phyloP scores from a whole-genome alignment of 768 basidiomycete genomes.

The Suillus luteus region DNA sequence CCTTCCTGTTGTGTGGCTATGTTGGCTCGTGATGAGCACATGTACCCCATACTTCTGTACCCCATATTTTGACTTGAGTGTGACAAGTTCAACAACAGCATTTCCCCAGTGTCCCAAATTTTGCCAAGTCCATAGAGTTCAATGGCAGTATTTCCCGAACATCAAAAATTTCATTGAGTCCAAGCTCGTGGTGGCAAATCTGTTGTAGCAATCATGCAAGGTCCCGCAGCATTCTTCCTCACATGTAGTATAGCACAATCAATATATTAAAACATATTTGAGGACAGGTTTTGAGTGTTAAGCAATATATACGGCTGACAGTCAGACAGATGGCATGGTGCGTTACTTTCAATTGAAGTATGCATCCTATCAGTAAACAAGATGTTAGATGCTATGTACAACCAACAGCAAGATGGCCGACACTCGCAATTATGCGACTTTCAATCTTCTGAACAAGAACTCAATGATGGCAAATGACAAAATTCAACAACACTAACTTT shows the following conservation, averaged over 20 bases:
- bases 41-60: background rate
- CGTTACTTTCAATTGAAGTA: too few relatives aligned
- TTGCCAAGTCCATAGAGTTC: background rate
- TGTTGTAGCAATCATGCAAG: background rate
- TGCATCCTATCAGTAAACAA: too few relatives aligned
- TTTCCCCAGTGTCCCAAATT: background rate
- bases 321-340: background rate
- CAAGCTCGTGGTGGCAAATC: background rate
- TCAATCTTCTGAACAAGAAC: background rate
- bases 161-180: background rate
- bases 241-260: too few relatives aligned
- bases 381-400: too few relatives aligned
- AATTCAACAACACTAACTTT: background rate
- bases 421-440: too few relatives aligned
- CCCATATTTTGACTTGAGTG: background rate
- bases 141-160: background rate
- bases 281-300: too few relatives aligned
- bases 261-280: too few relatives aligned
- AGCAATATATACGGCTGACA: background rate
- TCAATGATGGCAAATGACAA: background rate
- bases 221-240: too few relatives aligned
- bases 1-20: too few relatives aligned
- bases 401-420: too few relatives aligned
- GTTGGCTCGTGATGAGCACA: too few relatives aligned
- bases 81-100: background rate